Evolutionary conservation across 2,329 filamentous ascomycete species (phyloP).

Genomic region (Paecilomyces sp.): DNA sequence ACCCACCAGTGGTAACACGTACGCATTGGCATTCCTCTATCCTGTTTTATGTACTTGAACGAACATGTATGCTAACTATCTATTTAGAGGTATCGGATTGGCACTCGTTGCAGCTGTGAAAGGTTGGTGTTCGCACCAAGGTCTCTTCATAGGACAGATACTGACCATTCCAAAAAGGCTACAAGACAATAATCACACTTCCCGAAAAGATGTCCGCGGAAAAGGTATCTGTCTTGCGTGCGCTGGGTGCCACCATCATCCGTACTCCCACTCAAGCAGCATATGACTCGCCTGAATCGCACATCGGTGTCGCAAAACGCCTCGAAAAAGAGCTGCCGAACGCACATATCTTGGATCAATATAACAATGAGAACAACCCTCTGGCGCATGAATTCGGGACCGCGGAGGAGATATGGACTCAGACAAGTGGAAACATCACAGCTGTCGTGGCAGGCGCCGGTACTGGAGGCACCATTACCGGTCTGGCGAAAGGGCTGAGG

Average conservation of each 20-base stretch:
- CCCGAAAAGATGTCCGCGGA: constrained; percentile 99
- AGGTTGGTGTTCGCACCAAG: constrained; percentile 31
- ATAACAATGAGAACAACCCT: constrained; percentile 85
- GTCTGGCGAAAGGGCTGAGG: constrained; percentile 72
- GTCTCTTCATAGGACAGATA: neutral
- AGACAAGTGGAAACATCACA: constrained; percentile 75
- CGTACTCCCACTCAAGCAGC: constrained; percentile 93
- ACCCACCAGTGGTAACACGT: constrained; percentile 94
- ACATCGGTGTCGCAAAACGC: constrained; percentile 87
- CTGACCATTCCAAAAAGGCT: constrained; percentile 42
- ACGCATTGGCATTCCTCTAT: constrained; percentile 12
- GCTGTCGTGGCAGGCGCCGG: constrained; percentile 87
- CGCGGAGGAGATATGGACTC: constrained; percentile 91
- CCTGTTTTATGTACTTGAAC: neutral
- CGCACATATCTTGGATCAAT: constrained; percentile 95
- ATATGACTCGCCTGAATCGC: constrained; percentile 88
- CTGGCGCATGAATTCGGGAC: constrained; percentile 90
- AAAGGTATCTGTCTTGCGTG: constrained; percentile 91
- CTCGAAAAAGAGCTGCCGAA: constrained; percentile 95
- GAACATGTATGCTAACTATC: neutral
- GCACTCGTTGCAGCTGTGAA: constrained; percentile 92
- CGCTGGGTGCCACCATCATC: constrained; percentile 94
- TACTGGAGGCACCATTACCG: constrained; percentile 92
- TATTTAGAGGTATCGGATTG: constrained; percentile 69
- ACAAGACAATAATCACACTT: constrained; percentile 96